Conservation (phyloP, 768 basidiomycete species). For the Kwoniella sp. region DNA sequence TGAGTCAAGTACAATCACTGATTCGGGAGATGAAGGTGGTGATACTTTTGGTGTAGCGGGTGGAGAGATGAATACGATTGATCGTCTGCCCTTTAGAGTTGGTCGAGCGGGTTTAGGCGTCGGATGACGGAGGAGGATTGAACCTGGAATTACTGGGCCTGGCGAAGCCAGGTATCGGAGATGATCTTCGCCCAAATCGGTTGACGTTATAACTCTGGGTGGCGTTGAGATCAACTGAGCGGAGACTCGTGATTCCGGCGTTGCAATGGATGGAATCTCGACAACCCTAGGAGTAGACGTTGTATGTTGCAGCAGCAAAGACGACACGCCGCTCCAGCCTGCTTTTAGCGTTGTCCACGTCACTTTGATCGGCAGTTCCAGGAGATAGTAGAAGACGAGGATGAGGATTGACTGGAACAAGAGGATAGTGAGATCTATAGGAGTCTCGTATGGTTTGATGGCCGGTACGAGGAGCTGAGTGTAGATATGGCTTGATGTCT, state of each 20-base stretch:
- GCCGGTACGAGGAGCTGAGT: slow-evolving; percentile 20
- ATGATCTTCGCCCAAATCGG: not conserved
- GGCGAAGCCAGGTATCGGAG: slow-evolving; percentile 8
- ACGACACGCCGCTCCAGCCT: not conserved
- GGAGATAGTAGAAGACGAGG: slow-evolving; percentile 27
- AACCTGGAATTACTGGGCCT: slow-evolving; percentile 7
- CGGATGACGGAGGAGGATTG: slow-evolving; percentile 14
- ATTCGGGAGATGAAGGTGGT: slow-evolving; percentile 16
- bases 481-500: slow-evolving; percentile 38
- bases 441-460: slow-evolving; percentile 36
- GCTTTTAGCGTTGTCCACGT: not conserved
- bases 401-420: slow-evolving; percentile 31
- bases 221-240: not conserved
- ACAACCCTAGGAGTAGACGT: no score
- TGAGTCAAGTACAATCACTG: not conserved
- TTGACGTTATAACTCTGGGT: not conserved
- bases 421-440: slow-evolving; percentile 42
- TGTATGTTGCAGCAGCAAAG: no score
- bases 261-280: no score
- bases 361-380: slow-evolving; percentile 14
- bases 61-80: slow-evolving; percentile 7
- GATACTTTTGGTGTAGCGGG: slow-evolving; percentile 8
- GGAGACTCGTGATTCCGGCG: no score
- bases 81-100: slow-evolving; percentile 4
- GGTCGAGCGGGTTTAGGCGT: slow-evolving; percentile 8